These are phyloP conservation scores for Fusarium liriodendri DNA, from an alignment of 2,329 filamentous ascomycete genomes.

Conservation along the genomic window DNA sequence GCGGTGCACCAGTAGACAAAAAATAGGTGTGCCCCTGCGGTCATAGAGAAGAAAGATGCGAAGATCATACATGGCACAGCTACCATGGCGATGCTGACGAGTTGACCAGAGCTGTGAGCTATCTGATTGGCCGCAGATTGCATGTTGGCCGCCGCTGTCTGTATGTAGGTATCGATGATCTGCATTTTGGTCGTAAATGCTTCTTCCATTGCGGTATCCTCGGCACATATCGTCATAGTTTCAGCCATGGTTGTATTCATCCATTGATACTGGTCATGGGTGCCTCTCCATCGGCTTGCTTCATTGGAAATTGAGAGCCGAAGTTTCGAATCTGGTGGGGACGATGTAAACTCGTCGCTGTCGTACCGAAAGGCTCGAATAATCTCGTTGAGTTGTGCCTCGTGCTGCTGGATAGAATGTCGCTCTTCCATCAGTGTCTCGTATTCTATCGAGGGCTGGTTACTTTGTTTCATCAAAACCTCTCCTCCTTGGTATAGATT, in stretches of 20 bases:
- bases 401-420: neutral
- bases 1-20: neutral
- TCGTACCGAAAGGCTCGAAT: neutral
- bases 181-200: neutral
- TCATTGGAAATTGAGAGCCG: neutral
- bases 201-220: neutral
- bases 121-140: neutral
- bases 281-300: neutral
- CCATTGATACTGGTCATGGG: neutral
- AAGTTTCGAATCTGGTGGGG: neutral
- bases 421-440: neutral
- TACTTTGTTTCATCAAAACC: neutral
- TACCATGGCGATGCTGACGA: neutral
- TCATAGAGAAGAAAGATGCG: neutral
- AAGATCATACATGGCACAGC: neutral
- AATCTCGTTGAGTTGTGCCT: neutral
- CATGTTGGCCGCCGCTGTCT: neutral
- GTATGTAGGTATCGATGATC: neutral
- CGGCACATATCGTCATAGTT: neutral
- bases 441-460: neutral
- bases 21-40: neutral
- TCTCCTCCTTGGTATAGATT: neutral
- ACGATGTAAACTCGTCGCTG: neutral
- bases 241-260: neutral
- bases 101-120: neutral